Conservation (phyloP, 805 yeast genomes). For the Hermanozyma aechmeae region DNA sequence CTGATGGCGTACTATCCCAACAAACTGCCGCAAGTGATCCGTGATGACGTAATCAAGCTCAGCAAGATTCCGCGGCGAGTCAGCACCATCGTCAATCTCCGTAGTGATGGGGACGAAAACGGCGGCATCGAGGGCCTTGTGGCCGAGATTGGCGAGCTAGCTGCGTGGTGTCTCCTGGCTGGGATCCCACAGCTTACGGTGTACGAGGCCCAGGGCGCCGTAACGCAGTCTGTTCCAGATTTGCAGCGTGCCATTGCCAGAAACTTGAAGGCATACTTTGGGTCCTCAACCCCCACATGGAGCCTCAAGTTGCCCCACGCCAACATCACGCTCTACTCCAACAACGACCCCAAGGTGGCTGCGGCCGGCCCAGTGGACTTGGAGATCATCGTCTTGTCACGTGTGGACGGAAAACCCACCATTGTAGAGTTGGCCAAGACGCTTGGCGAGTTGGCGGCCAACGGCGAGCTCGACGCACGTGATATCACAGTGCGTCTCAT, state of each 20-base stretch:
- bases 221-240: no score
- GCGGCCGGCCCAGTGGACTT: slow-evolving; percentile 27
- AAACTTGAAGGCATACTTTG: slow-evolving; percentile 55
- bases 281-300: slow-evolving; percentile 54
- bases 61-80: slow-evolving; percentile 70
- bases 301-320: slow-evolving; percentile 59
- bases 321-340: no score
- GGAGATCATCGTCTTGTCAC: slow-evolving; percentile 57
- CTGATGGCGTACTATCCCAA: slow-evolving; percentile 55
- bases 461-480: slow-evolving; percentile 47
- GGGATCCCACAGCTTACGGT: slow-evolving; percentile 66
- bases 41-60: slow-evolving; percentile 69
- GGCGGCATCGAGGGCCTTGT: slow-evolving; percentile 82
- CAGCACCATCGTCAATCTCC: slow-evolving; percentile 66
- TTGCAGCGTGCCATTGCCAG: slow-evolving; percentile 47
- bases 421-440: slow-evolving; percentile 83
- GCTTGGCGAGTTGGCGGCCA: slow-evolving; percentile 64
- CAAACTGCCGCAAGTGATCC: slow-evolving; percentile 75
- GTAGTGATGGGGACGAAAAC: slow-evolving; percentile 73
- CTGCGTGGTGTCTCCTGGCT: slow-evolving; percentile 86
- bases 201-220: slow-evolving; percentile 71
- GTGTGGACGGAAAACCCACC: slow-evolving; percentile 81
- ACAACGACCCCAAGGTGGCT: slow-evolving; percentile 21
- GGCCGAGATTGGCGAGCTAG: slow-evolving; percentile 65
- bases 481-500: slow-evolving; percentile 71